phyloP scores from a whole-genome alignment of 129 eudicot genomes.

The Erigeron canadensis region DNA sequence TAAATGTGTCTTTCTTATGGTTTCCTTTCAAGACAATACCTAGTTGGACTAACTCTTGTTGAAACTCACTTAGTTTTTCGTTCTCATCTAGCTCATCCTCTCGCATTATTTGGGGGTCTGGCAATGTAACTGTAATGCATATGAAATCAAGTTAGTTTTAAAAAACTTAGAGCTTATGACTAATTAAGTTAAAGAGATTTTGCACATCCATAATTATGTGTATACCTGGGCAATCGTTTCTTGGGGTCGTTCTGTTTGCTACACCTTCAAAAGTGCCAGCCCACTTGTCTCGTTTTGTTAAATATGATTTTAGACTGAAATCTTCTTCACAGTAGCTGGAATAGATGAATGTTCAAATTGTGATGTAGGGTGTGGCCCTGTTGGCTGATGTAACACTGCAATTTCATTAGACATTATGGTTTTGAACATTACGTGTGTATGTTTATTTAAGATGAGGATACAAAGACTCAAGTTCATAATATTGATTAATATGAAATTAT shows the following conservation, averaged over 20 bases:
- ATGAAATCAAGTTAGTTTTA: neutral
- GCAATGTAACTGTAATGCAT: conserved; percentile 44
- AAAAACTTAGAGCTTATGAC: neutral
- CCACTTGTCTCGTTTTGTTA: conserved; percentile 80
- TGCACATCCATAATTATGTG: no score
- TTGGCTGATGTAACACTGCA: conserved; percentile 52
- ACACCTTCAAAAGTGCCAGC: conserved; percentile 75
- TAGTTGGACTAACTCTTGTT: conserved; percentile 74
- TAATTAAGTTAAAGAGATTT: neutral
- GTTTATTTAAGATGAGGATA: no score
- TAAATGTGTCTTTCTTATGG: conserved; percentile 37
- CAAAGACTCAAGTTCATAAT: no score
- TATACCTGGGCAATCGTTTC: conserved; percentile 78
- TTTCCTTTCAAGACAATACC: conserved; percentile 66
- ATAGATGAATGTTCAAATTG: conserved; percentile 81
- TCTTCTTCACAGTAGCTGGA: conserved; percentile 79
- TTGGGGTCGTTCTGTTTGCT: conserved; percentile 49
- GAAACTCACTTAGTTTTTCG: conserved; percentile 62
- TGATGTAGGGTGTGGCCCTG: conserved; percentile 72
- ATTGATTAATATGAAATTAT: no score
- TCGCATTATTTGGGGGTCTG: conserved; percentile 60
- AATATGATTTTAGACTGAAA: conserved; percentile 52
- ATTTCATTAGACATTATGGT: no score
- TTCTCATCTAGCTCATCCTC: conserved; percentile 43
- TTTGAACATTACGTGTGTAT: no score